Evolutionary conservation across 495 filamentous ascomycete genomes (phyloP), one percentile per base, ranked within the genome.

Genomic region (Daldinia childiae): DNA sequence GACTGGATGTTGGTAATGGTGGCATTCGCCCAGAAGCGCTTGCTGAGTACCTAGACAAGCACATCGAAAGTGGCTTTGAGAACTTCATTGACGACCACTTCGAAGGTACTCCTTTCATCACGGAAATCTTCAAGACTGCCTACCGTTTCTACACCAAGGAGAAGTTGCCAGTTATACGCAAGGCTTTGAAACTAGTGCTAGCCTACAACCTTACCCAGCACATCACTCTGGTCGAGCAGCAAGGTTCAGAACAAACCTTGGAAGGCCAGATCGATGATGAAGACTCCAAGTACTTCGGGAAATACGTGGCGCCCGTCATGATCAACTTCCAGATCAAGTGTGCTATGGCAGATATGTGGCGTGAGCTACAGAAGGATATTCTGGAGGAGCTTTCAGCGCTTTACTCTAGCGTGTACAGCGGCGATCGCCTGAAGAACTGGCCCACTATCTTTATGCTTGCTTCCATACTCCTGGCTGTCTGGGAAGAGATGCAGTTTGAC

Each of bases 241-340:
- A 92, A 65, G 89, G 90, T n/a, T 90, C 91, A 34, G 92, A 97
- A 75, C 88, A 93, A 68, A 79, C 83, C 21, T 87, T 93, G 81
- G 81, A 90, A 56, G 94, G 94, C 72, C 90, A 90, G 83, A 94
- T 97, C 65, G 85, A 92, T 36, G 89, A 92, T 68, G 84, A 89
- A 62, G 84, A 87, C 29, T 95, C 92, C 62, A 94, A 90, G 68
- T 97, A 90, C 86, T 86, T 83, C 64, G 94, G 94, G 77, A 94
- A 95, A 86, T 93, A 89, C 27, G 87, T 95, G 71, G 94, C 94
- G 15, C 94, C 94, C 2, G 93, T 97, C 69, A 95, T 97, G 93
- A 95, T 97, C 88, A 97, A 97, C 84, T 97, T 97, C 87, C 92
- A 97, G 82, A 91, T 97, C 81, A 97, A 97, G 86, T 92, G 89